Conservation (phyloP, 2,329 filamentous ascomycete species). For the Aspergillus terreus region DNA sequence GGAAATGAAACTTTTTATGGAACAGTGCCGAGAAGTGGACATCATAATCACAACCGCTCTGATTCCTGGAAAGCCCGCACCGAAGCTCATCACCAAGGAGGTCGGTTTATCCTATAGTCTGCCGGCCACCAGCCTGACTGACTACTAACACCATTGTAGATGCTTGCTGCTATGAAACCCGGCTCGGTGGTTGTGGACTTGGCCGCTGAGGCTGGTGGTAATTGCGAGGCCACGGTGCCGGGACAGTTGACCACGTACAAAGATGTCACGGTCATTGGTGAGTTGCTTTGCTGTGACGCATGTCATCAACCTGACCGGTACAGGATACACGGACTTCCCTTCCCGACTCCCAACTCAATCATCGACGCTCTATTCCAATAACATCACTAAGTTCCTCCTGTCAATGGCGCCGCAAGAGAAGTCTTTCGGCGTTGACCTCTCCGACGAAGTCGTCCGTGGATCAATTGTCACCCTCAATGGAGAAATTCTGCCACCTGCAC, state of each 20-base stretch:
- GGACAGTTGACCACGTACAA: conserved; percentile 68
- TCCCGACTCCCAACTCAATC: conserved; percentile 84
- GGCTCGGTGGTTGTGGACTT: conserved; percentile 86
- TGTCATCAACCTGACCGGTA: background rate
- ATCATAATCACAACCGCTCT: conserved; percentile 92
- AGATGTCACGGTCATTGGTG: conserved; percentile 79
- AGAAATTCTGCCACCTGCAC: conserved; percentile 69
- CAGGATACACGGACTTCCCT: conserved; percentile 80
- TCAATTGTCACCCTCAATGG: conserved; percentile 79
- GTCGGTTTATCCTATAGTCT: conserved; percentile 23
- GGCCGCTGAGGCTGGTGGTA: conserved; percentile 82
- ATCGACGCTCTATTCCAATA: conserved; percentile 88
- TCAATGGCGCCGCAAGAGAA: conserved; percentile 77
- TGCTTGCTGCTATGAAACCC: conserved; percentile 82
- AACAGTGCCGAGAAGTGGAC: conserved; percentile 82
- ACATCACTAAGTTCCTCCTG: conserved; percentile 82
- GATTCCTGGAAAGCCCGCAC: conserved; percentile 79
- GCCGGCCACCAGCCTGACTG: too few relatives aligned
- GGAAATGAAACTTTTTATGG: conserved; percentile 87
- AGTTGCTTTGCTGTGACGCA: conserved; percentile 17
- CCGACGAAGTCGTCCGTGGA: conserved; percentile 80
- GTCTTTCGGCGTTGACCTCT: conserved; percentile 73
- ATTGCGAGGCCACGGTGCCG: conserved; percentile 76
- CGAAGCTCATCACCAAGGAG: conserved; percentile 76
- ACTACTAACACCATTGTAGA: conserved; percentile 41